Evolutionary conservation across 2,329 filamentous ascomycete genomes (phyloP), one percentile per base, ranked within the genome.

Genomic region (Tympanopsis confertula): DNA sequence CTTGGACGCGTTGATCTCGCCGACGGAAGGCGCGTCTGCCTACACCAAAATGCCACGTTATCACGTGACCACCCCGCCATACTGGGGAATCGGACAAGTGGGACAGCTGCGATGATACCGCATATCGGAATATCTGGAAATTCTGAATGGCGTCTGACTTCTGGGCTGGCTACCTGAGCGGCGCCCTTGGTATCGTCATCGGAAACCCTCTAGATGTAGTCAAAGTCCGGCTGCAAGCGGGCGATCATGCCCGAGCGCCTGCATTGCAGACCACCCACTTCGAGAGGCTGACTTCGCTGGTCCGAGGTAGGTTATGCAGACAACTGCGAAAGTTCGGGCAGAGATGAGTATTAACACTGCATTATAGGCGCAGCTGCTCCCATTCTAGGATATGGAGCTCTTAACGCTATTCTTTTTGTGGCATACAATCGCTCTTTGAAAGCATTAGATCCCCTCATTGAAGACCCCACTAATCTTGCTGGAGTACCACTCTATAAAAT

Each of bases 161-260:
- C 59, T 94, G 85, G 84, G 85, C 88, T 41, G 87, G 88, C 51
- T 95, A 94, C 58, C 62, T 91, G 43, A 89, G 83, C 53, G 89
- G 89, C 38, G 86, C 83, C 40, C 69, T 81, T 36, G 85, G 86
- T 35, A 95, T 95, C 49, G 63, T 94, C 35, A 82, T 94, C 42
- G 87, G 89, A 44, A 94, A 94, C 50, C 86, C 87, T 3, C 67
- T 95, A 4, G 82, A 88, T 54, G 61, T 87, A 47, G 56, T 87
- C 50, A 88, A 89, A 59, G 85, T 87, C 38, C 82, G 80, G 29
- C 65, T 93, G 2, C 89, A 96, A 67, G 81, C 84, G 69, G 17
- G 46, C 52, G 20, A 42, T 48, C 39, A 42, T 49, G 35, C 46
- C 39, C 39, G 39, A 47, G 44, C 35, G 30, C 39, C 42, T 20